A percentile compares a stretch with the other conserved stretches of the same genome.
Evolutionary conservation across 2,329 filamentous ascomycete genomes (phyloP).

Genomic region (Claviceps pusilla): DNA sequence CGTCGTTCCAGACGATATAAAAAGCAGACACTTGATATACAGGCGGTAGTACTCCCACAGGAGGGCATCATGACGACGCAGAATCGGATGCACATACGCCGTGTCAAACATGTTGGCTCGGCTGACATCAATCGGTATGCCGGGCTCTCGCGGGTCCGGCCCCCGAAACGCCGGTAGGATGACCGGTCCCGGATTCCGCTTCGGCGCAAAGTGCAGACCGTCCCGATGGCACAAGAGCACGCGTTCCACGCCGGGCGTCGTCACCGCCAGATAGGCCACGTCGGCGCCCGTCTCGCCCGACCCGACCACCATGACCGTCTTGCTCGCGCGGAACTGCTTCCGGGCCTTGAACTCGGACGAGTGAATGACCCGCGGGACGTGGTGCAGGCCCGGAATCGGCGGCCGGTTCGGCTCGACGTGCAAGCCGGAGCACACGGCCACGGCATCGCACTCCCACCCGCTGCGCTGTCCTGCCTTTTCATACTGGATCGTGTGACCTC

Average conservation of each 20-base stretch:
- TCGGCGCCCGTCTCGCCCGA: slow-evolving; percentile 30
- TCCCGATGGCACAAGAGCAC: slow-evolving; percentile 28
- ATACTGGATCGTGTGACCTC: slow-evolving; percentile 4
- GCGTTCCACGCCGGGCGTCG: slow-evolving; percentile 19
- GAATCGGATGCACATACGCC: slow-evolving; percentile 26
- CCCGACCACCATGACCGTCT: slow-evolving; percentile 27
- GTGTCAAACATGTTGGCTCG: slow-evolving; percentile 31
- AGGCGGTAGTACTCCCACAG: slow-evolving; percentile 28
- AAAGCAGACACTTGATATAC: slow-evolving; percentile 23
- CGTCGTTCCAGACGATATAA: slow-evolving; percentile 20
- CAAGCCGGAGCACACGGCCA: slow-evolving; percentile 28
- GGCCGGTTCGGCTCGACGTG: slow-evolving; percentile 25
- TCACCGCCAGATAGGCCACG: slow-evolving; percentile 26
- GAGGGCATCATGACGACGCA: slow-evolving; percentile 19
- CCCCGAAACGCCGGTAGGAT: slow-evolving; percentile 8
- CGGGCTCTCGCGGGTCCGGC: slow-evolving; percentile 10
- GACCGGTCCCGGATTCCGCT: slow-evolving; percentile 9
- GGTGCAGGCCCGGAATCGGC: slow-evolving; percentile 21
- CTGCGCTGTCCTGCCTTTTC: background rate
- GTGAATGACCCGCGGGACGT: slow-evolving; percentile 23
- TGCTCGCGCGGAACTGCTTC: slow-evolving; percentile 23
- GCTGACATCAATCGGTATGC: slow-evolving; percentile 27
- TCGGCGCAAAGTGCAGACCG: slow-evolving; percentile 24
- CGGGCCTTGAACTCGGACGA: slow-evolving; percentile 27
- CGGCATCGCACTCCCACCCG: slow-evolving; percentile 24